Evolutionary conservation across 257 asterid genomes (phyloP).

Genomic region (Solanum lignicaule): DNA sequence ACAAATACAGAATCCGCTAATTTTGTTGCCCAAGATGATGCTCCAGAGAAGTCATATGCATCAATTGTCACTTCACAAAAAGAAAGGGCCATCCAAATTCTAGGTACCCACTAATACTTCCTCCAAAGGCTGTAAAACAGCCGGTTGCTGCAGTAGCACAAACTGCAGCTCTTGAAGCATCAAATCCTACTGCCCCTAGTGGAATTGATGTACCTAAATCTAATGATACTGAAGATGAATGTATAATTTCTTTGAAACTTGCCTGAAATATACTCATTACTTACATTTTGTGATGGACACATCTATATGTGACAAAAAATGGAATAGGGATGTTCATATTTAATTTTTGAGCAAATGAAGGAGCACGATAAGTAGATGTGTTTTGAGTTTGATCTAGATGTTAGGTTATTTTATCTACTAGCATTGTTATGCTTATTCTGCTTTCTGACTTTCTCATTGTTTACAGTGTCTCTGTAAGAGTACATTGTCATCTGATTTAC

Average conservation of each 20-base stretch:
- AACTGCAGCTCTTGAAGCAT: constrained; percentile 29
- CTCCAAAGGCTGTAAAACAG: constrained; percentile 34
- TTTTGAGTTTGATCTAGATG: background rate
- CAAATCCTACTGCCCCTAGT: constrained; percentile 5
- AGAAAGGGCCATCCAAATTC: constrained; percentile 38
- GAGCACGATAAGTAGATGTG: background rate
- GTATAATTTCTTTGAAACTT: constrained; percentile 15
- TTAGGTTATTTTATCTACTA: background rate
- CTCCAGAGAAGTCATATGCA: constrained; percentile 81
- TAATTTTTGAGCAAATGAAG: background rate
- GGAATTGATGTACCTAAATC: constrained; percentile 22
- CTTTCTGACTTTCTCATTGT: background rate
- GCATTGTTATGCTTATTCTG: background rate
- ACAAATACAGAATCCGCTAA: constrained; percentile 22
- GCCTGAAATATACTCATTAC: background rate
- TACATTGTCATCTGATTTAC: background rate
- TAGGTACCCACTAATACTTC: constrained; percentile 40
- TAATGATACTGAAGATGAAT: constrained; percentile 40
- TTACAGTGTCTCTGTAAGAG: background rate
- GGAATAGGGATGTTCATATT: background rate
- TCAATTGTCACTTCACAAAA: constrained; percentile 65
- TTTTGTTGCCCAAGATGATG: constrained; percentile 41
- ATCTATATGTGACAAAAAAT: background rate
- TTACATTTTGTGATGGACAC: background rate
- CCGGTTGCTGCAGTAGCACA: constrained; percentile 20